A percentile compares a stretch with the other conserved stretches of the same genome.
Conservation (phyloP, 1,139 yeast species). For the Candida neerlandica region DNA sequence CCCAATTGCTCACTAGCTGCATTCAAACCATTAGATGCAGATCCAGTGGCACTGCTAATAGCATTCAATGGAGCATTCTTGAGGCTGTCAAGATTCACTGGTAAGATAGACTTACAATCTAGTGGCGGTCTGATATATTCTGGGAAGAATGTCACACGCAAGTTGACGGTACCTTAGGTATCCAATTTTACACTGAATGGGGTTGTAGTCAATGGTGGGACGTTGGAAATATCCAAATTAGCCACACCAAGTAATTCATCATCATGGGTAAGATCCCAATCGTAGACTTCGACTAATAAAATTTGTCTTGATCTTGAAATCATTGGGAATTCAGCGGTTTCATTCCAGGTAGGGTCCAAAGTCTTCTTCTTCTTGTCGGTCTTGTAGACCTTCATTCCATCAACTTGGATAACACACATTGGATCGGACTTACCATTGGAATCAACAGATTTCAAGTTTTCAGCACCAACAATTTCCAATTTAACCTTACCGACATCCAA, state of each 20-base stretch:
- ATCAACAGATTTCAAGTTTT: conserved; percentile 58
- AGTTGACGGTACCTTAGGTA: conserved; percentile 61
- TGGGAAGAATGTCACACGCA: conserved; percentile 62
- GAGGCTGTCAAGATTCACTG: conserved; percentile 41
- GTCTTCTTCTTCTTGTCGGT: conserved; percentile 67
- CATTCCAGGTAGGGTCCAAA: conserved; percentile 72
- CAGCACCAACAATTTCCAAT: conserved; percentile 59
- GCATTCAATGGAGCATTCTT: conserved; percentile 52
- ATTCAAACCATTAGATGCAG: conserved; percentile 43
- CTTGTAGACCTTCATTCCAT: conserved; percentile 56
- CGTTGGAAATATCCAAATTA: conserved; percentile 48
- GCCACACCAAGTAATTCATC: conserved; percentile 62
- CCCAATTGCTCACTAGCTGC: conserved; percentile 47
- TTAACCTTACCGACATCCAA: conserved; percentile 66
- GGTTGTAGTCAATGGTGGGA: conserved; percentile 49
- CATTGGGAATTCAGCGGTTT: conserved; percentile 56
- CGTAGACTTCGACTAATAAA: conserved; percentile 54
- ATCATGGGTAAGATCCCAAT: conserved; percentile 78
- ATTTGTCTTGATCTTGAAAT: conserved; percentile 61
- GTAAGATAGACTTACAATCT: conserved; percentile 42
- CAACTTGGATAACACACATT: conserved; percentile 50
- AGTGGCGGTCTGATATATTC: conserved; percentile 66
- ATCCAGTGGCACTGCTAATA: conserved; percentile 46
- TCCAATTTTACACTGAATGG: conserved; percentile 52
- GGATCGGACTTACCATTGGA: conserved; percentile 80